Percentiles rank a stretch among this genome's conserved stretches.
phyloP scores from a whole-genome alignment of 352 stramenopile species.

The Globisporangium perplexum region DNA sequence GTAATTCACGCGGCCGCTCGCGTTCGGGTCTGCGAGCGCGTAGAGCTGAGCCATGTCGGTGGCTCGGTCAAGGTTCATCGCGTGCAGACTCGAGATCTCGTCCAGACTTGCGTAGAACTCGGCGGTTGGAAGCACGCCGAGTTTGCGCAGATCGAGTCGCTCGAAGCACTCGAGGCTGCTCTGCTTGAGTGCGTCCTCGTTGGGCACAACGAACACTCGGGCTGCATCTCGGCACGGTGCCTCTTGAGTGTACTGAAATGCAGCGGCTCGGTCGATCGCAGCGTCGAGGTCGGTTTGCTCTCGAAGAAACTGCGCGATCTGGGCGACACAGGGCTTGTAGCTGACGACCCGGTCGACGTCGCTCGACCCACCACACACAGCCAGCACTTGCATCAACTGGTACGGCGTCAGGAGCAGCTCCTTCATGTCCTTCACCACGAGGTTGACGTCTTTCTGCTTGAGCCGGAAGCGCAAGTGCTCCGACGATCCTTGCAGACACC shows the following conservation, averaged over 20 bases:
- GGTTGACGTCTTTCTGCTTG: conserved; percentile 36
- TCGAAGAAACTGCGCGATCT: conserved; percentile 20
- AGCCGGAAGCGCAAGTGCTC: conserved; percentile 44
- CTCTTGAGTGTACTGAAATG: conserved; percentile 15
- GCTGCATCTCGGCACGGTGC: conserved; percentile 8
- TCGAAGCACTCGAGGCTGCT: conserved; percentile 30
- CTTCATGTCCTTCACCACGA: conserved; percentile 37
- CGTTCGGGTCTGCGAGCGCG: conserved; percentile 35
- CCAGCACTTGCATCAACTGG: conserved; percentile 35
- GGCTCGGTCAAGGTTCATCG: conserved; percentile 16
- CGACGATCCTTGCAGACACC: conserved; percentile 33
- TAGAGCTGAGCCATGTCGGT: conserved; percentile 24
- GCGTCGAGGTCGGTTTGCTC: conserved; percentile 24
- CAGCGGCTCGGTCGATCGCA: conserved; percentile 20
- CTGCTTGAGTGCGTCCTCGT: conserved; percentile 25
- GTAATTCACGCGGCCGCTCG: conserved; percentile 55
- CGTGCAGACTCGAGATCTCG: conserved; percentile 16
- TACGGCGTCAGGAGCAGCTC: conserved; percentile 49
- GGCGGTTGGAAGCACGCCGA: conserved; percentile 27
- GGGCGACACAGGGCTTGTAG: conserved; percentile 35
- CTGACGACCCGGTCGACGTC: conserved; percentile 27
- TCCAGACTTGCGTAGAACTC: conserved; percentile 30
- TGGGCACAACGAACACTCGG: conserved; percentile 5
- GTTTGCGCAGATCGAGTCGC: conserved; percentile 20
- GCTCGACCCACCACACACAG: conserved; percentile 18